phyloP scores from a whole-genome alignment of 1,139 yeast genomes.

The Hyphopichia khmerensis region DNA sequence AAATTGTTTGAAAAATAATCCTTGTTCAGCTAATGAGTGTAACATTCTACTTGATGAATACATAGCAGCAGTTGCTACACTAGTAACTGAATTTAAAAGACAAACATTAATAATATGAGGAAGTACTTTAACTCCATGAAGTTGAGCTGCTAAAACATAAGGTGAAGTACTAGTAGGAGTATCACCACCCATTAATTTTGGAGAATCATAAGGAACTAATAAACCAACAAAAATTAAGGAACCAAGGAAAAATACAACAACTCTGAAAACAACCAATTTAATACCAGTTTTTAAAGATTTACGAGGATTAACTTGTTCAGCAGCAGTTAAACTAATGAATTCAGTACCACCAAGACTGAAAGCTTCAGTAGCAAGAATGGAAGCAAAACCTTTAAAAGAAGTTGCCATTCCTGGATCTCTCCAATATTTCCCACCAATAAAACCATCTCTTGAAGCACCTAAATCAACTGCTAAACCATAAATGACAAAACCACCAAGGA shows the following conservation, averaged over 20 bases:
- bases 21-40: constrained; percentile 32
- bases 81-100: constrained; percentile 31
- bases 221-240: constrained; percentile 33
- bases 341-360: constrained; percentile 28
- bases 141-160: constrained; percentile 31
- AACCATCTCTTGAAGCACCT: constrained; percentile 24
- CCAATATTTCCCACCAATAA: constrained; percentile 33
- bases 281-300: constrained; percentile 33
- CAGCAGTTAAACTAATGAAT: constrained; percentile 33
- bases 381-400: constrained; percentile 28
- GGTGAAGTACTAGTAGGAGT: constrained; percentile 34
- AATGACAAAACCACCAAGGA: constrained; percentile 26
- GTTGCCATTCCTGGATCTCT: constrained; percentile 25
- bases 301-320: constrained; percentile 34
- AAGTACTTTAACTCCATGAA: constrained; percentile 29
- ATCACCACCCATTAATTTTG: constrained; percentile 29
- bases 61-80: constrained; percentile 35
- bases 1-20: constrained; percentile 31
- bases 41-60: constrained; percentile 35
- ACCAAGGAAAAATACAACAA: constrained; percentile 31
- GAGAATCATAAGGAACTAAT: constrained; percentile 32
- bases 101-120: constrained; percentile 35
- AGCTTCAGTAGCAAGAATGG: constrained; percentile 29
- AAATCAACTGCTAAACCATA: constrained; percentile 24
- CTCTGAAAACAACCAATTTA: constrained; percentile 33